A percentile compares a stretch with the other conserved stretches of the same genome.
Evolutionary conservation across 2,329 filamentous ascomycete genomes (phyloP).

Genomic region (Thelonectria discophora): DNA sequence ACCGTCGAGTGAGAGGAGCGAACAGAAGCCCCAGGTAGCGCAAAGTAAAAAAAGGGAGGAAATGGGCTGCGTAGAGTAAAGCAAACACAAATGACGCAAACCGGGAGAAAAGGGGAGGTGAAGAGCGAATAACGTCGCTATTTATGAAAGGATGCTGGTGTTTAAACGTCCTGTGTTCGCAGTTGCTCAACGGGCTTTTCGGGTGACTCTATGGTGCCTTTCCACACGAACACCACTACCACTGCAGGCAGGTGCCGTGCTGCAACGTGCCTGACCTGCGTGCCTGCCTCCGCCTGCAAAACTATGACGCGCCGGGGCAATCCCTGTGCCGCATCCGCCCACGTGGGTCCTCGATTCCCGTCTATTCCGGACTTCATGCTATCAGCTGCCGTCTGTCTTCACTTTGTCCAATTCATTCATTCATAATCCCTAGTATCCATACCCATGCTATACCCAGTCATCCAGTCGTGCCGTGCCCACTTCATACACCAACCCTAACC

Average conservation of each 20-base stretch:
- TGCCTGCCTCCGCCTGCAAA: too few species aligned
- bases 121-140: neutral
- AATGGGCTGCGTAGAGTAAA: neutral
- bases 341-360: neutral
- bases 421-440: neutral
- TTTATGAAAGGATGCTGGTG: too few species aligned
- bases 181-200: neutral
- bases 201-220: neutral
- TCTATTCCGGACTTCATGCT: neutral
- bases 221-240: neutral
- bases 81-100: neutral
- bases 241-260: neutral
- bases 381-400: too few species aligned
- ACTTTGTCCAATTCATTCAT: neutral
- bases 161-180: neutral
- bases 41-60: neutral
- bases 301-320: neutral
- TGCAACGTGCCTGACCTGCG: neutral
- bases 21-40: neutral
- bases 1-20: neutral
- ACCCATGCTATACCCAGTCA: neutral
- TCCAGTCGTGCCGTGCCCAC: neutral
- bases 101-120: neutral
- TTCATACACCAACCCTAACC: slow-evolving; percentile 28
- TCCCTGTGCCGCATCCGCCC: neutral